Evolutionary conservation across 2,329 filamentous ascomycete species (phyloP), one percentile per base, ranked within the genome.

Genomic region (Paraphoma sp.): DNA sequence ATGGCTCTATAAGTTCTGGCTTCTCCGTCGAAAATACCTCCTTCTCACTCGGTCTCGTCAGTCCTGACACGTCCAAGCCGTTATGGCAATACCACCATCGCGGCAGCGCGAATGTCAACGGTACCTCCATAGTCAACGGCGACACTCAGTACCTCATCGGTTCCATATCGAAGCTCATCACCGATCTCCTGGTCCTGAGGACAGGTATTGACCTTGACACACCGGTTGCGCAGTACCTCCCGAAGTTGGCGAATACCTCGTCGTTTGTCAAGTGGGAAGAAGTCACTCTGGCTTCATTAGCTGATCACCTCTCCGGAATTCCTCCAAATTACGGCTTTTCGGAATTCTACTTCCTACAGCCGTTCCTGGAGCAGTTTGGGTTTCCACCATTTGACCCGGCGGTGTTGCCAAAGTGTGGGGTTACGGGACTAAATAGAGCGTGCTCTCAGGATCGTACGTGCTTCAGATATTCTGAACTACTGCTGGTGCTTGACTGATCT

Each of bases 261-360:
- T 28, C 17, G 10, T 4, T 29, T 3, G n/a, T 52, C 29, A 11
- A 29, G 14, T 54, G 52, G 52, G 45, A 50, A 36, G 44, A 50
- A 16, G 23, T 54, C 29, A 54, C 31, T 1, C 52, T 54, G 17
- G 45, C 33, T 17, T 49, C 33, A 14, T 36, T 54, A 12, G 46
- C 45, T 11, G 52, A 54, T 28, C 52, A 54, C 45, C 40, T 54
- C 10, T 43, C 52, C 7, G 52, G 52, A 2, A 54, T 54, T 30
- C 45, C 46, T 17, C 52, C 52, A 6, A 54, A 45, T 31, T 49
- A 50, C 50, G 52, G 46, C 23, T 54, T 54, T 38, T 54, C 52
- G 1, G 52, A 54, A 28, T 54, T 49, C 38, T 54, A 36, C 38
- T 44, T 50, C 5, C 30, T 54, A 14, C 16, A 36, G 11, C 33